Evolutionary conservation across 805 yeast species (phyloP).

Genomic region (Danielozyma ontarioensis): DNA sequence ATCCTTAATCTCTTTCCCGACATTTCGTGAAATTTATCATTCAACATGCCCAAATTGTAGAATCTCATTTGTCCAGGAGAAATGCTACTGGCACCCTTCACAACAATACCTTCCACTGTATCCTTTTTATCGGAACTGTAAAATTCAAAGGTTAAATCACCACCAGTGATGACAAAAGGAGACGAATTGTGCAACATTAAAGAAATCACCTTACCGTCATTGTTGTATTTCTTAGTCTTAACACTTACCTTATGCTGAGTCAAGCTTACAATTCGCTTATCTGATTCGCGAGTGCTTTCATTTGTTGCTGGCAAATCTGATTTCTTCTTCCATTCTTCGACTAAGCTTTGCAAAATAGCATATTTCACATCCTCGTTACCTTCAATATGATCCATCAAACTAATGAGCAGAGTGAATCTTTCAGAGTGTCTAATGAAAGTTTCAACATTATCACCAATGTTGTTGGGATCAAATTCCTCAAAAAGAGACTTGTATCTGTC

Average conservation of each 20-base stretch:
- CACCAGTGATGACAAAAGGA: conserved; percentile 17
- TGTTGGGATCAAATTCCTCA: too few relatives aligned
- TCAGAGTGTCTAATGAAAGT: conserved; percentile 15
- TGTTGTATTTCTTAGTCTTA: conserved; percentile 12
- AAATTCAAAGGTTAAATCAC: conserved; percentile 25
- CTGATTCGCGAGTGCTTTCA: too few relatives aligned
- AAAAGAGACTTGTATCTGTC: too few relatives aligned
- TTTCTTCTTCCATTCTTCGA: conserved; percentile 2
- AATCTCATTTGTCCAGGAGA: conserved; percentile 21
- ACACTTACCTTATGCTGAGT: conserved; percentile 6
- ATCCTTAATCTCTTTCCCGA: conserved; percentile 16
- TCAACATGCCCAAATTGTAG: conserved; percentile 19
- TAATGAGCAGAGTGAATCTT: conserved; percentile 17
- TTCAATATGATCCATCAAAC: conserved; percentile 7
- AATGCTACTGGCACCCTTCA: conserved; percentile 20
- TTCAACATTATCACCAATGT: conserved; percentile 10
- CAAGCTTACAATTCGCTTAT: too few relatives aligned
- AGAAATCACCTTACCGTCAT: conserved; percentile 15
- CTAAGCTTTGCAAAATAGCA: conserved; percentile 17
- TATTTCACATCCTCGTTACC: conserved; percentile 17
- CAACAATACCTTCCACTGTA: conserved; percentile 7
- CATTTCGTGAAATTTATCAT: conserved; percentile 9
- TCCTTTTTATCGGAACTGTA: conserved; percentile 9
- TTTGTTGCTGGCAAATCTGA: too few relatives aligned
- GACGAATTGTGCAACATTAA: conserved; percentile 21